These are phyloP conservation scores for Heliophila coronopifolia DNA, from an alignment of 441 rosid genomes.

Conservation along the genomic window DNA sequence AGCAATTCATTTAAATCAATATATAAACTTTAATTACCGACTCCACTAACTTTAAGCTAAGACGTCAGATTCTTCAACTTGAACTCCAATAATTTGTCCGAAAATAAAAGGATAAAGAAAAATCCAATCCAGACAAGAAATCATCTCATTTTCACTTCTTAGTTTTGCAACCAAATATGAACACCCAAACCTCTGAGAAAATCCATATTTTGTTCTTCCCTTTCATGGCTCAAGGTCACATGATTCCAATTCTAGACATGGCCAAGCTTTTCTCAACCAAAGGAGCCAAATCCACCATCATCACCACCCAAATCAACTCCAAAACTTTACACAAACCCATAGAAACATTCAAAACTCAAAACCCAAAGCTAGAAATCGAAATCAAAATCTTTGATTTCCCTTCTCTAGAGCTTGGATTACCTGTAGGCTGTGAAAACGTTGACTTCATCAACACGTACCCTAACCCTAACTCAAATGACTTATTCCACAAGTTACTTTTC, in stretches of 20 bases:
- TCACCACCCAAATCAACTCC: conserved; percentile 42
- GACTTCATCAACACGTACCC: conserved; percentile 26
- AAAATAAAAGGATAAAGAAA: not conserved
- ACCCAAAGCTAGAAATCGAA: conserved; percentile 24
- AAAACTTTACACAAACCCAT: conserved; percentile 32
- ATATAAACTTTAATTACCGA: too few relatives aligned
- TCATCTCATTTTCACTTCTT: not conserved
- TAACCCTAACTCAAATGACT: conserved; percentile 1
- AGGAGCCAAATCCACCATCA: conserved; percentile 37
- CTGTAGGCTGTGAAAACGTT: conserved; percentile 43
- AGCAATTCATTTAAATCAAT: too few relatives aligned
- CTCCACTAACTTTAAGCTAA: too few relatives aligned
- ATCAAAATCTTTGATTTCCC: conserved; percentile 38
- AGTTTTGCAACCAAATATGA: conserved; percentile 24
- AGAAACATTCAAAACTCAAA: conserved; percentile 21
- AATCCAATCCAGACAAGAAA: not conserved
- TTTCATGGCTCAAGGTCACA: conserved; percentile 53
- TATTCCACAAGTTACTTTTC: conserved; percentile 20
- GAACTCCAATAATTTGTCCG: not conserved
- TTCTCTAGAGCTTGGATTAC: conserved; percentile 38
- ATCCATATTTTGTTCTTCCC: conserved; percentile 44
- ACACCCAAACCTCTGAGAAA: not conserved
- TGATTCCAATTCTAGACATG: conserved; percentile 48
- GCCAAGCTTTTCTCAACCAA: conserved; percentile 43
- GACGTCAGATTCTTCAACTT: conserved; percentile 17